Percentiles rank a stretch among this genome's conserved stretches.
These are phyloP conservation scores for Brassica incana DNA, from an alignment of 345 rosid genomes.

Conservation along the genomic window DNA sequence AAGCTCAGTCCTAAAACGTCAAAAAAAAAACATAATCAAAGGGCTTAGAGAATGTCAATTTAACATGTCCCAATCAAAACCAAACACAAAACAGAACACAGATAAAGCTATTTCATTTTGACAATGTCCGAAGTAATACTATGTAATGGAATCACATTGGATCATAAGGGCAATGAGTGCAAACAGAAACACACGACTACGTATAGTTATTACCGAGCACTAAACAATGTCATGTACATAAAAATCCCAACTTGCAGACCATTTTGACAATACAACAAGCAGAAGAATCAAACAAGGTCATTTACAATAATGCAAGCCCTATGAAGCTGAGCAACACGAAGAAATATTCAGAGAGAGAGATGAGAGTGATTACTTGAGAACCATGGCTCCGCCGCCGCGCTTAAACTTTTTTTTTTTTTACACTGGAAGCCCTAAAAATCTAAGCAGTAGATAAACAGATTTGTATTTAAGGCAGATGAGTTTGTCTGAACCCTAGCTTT, in stretches of 20 bases:
- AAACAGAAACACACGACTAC: background rate
- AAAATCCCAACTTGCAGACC: background rate
- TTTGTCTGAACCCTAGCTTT: constrained; percentile 30
- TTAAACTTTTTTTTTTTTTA: constrained; percentile 9
- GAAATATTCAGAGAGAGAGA: background rate
- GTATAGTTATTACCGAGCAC: background rate
- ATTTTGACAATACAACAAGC: background rate
- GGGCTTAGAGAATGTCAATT: background rate
- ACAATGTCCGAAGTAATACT: background rate
- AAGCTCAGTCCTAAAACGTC: constrained; percentile 58
- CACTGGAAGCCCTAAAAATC: constrained; percentile 19
- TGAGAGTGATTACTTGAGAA: constrained; percentile 44
- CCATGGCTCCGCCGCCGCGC: constrained; percentile 48
- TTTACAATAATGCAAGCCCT: background rate
- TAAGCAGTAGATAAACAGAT: background rate
- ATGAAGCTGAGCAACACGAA: background rate
- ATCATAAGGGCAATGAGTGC: background rate
- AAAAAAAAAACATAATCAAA: constrained; percentile 21
- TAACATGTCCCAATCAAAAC: background rate
- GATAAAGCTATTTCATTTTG: background rate
- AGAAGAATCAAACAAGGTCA: background rate
- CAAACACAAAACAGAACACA: background rate
- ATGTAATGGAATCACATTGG: background rate
- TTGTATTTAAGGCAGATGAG: constrained; percentile 24
- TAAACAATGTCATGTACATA: background rate